Base-by-base conservation (phyloP, 805 yeast species). In the Wickerhamomyces xylosicus region DNA sequence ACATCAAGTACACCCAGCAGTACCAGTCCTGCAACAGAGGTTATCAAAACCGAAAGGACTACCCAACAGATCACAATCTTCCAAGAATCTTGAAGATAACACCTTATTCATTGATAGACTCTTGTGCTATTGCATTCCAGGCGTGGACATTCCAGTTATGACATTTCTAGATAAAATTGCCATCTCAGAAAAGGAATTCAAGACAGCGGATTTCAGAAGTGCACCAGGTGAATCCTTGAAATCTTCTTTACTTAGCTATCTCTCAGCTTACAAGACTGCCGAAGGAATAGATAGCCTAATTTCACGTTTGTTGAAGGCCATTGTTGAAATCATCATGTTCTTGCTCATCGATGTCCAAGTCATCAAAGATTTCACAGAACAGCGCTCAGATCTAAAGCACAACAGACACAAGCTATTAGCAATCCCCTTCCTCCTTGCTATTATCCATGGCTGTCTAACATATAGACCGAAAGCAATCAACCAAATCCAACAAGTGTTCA, bases 391-490 rank as follows among this genome's bases (percentile, higher is more conserved):
- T 13, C 15, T 11, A 7, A 19, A 20, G 14, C 36, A 43, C 14
- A 41, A 38, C 16, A 37, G 42, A 14, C 35, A 44, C 22, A 10
- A 15, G 2, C 29, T 31, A 7, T 44, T 70, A 1, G 55, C 78
- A 0, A 61, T 78, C 3, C 92, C 92, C 2, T 80, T 77, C 50
- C 45, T 83, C 13, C 50, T 80, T 2, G 65, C 82, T 1, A 47
- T 83, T 31, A 59, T 81, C 31, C 75, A 75, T 47, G 72, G 73
- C 37, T 50, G 75, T 1, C 54, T 80, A 5, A 65, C 57, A 17
- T 84, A 77, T 56, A 64, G 84, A 50, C 79, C 84, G 1, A 71
- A 72, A 40, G 87, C 90, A 1, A 64, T 79, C 1, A 62, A 56
- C 49, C 7, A 31, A 5, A 6, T 16, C 9, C 11, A 5, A 15